Base-by-base conservation (phyloP, 306 rosid species). In the Cucurbita ficifolia region DNA sequence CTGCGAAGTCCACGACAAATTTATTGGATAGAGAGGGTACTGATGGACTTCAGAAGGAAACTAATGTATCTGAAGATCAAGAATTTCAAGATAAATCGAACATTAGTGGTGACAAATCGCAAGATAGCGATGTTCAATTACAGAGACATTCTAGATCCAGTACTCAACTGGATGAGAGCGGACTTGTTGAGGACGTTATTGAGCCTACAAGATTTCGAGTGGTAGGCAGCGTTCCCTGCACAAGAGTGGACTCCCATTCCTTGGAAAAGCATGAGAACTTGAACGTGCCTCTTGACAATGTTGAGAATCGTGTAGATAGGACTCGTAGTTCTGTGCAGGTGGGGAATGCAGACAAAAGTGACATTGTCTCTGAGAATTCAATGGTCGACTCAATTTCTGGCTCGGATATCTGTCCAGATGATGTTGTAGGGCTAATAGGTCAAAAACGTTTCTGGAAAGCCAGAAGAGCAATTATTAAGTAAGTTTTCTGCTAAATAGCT, bases 371-470 rank as follows among this genome's bases (percentile, higher is more conserved):
- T 19, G 88, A 89, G 91, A 76, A 79, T 63, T 88, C 96, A 56
- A 73, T 76, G 82, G 81, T 89, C 59, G 96, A 88, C 81, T 76
- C 86, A 75, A 40, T 86, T 72, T 82, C 92, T 42, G 74, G 84
- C 64, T 5, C 74, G 40, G 82, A 82, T 62, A 12, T 95, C 61
- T 84, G 89, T 82, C 97, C 99, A 3, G 99, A 95, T 89, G 93
- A 91, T 76, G 89, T 89, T 63, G 97, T 87, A 8, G 96, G 82
- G 76, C 68, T 91, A 64, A 87, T 95, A 77, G 99, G 99, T 75
- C 97, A 85, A 81, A 88, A 89, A 76, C 96, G 84, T 81, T 95
- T 95, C 82, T 91, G 96, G 99, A 95, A 88, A 85, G 99, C 99
- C 10, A 89, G 99, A 84, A 91, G 80, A 80, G 97, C 83, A 58